Percentiles rank a stretch among this genome's conserved stretches.
Conservation (phyloP, 129 eudicot species). For the Pulicaria dysenterica region DNA sequence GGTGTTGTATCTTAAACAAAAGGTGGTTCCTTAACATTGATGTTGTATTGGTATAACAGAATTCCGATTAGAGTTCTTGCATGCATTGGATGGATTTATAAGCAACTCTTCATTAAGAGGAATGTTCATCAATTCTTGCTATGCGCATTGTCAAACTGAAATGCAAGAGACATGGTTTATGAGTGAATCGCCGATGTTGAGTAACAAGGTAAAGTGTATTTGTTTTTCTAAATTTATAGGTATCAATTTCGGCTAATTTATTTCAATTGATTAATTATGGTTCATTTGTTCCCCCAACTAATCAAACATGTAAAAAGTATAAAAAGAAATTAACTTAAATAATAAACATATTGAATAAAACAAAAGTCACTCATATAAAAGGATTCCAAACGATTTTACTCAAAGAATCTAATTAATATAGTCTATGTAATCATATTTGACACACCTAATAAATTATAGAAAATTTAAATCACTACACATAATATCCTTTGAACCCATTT, state of each 20-base stretch:
- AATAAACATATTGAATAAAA: background rate
- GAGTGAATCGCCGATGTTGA: constrained; percentile 62
- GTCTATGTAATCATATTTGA: background rate
- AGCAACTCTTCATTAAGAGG: constrained; percentile 62
- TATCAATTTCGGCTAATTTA: background rate
- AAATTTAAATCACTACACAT: background rate
- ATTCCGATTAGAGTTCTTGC: constrained; percentile 61
- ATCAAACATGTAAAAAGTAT: background rate
- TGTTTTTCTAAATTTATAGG: background rate
- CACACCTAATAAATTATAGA: background rate
- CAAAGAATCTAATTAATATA: background rate
- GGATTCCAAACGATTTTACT: no score
- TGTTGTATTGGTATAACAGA: constrained; percentile 33
- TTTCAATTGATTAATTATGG: background rate
- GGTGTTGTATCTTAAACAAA: no score
- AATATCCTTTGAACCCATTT: no score
- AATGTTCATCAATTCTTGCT: constrained; percentile 84
- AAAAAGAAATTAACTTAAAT: background rate
- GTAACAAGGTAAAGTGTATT: constrained; percentile 49
- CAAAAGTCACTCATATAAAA: background rate
- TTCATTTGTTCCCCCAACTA: background rate
- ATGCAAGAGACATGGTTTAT: constrained; percentile 92
- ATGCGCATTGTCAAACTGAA: constrained; percentile 93
- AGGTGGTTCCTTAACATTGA: no score
- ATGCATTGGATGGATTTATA: constrained; percentile 49